Evolutionary conservation across 2,329 filamentous ascomycete genomes (phyloP).

Genomic region (Endothia cerciana): DNA sequence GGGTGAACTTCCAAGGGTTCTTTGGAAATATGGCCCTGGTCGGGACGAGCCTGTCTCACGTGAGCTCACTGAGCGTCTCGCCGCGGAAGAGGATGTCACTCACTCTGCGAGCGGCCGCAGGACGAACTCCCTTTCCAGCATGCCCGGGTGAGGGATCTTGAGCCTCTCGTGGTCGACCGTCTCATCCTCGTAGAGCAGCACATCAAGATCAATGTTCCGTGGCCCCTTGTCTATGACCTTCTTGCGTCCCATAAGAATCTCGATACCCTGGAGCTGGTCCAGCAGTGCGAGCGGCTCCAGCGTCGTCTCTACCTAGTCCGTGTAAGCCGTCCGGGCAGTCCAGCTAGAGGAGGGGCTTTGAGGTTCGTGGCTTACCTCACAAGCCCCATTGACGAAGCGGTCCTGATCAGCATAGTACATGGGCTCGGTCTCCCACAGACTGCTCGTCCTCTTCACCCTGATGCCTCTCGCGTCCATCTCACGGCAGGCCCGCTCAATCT

Average conservation of each 20-base stretch:
- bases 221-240: constrained; percentile 93
- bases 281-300: constrained; percentile 76
- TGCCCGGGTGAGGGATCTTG: constrained; percentile 81
- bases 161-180: constrained; percentile 71
- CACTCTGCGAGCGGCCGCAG: constrained; percentile 83
- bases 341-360: background rate
- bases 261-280: constrained; percentile 81
- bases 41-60: constrained; percentile 54
- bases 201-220: constrained; percentile 91
- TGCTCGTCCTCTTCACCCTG: constrained; percentile 77
- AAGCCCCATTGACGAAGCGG: constrained; percentile 88
- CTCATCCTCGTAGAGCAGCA: constrained; percentile 78
- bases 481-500: constrained; percentile 82
- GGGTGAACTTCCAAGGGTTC: constrained; percentile 63
- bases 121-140: constrained; percentile 92
- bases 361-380: constrained; percentile 66
- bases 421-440: constrained; percentile 89
- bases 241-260: constrained; percentile 75
- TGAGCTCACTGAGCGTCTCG: background rate
- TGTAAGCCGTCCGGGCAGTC: constrained; percentile 18
- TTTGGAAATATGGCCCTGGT: constrained; percentile 54
- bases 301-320: constrained; percentile 73
- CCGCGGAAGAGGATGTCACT: constrained; percentile 33
- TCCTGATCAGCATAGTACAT: constrained; percentile 96
- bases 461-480: constrained; percentile 77